Evolutionary conservation across 2,329 filamentous ascomycete species (phyloP).

Genomic region (Biscogniauxia marginata): DNA sequence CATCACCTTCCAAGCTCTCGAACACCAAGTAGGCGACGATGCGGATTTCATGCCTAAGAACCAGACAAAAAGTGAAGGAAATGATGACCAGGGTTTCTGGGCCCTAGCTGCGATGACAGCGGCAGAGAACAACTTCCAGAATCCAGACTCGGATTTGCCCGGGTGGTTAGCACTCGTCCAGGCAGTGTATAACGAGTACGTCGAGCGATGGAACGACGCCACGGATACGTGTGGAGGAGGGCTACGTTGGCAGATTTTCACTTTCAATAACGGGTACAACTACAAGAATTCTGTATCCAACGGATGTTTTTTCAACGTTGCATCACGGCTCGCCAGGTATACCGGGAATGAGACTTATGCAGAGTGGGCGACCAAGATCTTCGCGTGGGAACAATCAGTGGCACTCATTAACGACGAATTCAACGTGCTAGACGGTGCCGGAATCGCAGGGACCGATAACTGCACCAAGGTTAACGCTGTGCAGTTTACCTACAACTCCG

Average conservation of each 20-base stretch:
- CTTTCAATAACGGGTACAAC: constrained; percentile 62
- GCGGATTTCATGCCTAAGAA: constrained; percentile 50
- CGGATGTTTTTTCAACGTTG: constrained; percentile 70
- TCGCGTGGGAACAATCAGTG: constrained; percentile 55
- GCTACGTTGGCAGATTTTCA: constrained; percentile 66
- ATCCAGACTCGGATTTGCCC: constrained; percentile 39
- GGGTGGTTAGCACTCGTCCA: constrained; percentile 56
- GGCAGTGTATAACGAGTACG: constrained; percentile 55
- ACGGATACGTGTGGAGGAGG: constrained; percentile 57
- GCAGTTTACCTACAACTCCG: constrained; percentile 39
- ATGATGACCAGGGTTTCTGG: constrained; percentile 63
- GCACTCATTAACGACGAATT: constrained; percentile 54
- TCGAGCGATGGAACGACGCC: constrained; percentile 48
- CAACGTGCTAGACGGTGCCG: constrained; percentile 58
- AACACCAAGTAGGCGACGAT: constrained; percentile 46
- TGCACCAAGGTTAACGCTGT: constrained; percentile 52
- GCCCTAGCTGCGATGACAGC: constrained; percentile 55
- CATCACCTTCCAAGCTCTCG: constrained; percentile 38
- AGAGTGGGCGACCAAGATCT: constrained; percentile 73
- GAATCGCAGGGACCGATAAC: constrained; percentile 41
- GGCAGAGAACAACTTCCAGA: constrained; percentile 52
- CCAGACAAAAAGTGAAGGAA: constrained; percentile 45
- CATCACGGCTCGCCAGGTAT: constrained; percentile 73
- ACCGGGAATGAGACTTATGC: constrained; percentile 77
- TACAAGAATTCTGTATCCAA: constrained; percentile 69